These are phyloP conservation scores for Mycosarcoma mackinlayi DNA, from an alignment of 1,284 basidiomycete genomes.

Conservation along the genomic window DNA sequence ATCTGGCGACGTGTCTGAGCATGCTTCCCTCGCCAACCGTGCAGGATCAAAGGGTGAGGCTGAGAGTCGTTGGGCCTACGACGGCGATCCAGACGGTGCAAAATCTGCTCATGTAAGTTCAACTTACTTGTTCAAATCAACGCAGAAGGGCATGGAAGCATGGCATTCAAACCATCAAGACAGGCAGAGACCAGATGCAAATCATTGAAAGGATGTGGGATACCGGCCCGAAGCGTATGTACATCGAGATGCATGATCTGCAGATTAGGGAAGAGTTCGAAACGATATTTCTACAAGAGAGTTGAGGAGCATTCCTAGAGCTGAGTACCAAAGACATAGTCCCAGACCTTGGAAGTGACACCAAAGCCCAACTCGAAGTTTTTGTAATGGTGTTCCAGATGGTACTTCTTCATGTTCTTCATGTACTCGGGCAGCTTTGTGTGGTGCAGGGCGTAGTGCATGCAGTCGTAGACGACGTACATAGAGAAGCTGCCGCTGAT, in stretches of 20 bases:
- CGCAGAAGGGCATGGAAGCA: too few relatives aligned
- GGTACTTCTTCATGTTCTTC: slow-evolving; percentile 93
- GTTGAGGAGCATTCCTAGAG: slow-evolving; percentile 23
- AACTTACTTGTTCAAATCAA: too few relatives aligned
- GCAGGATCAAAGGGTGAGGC: neutral
- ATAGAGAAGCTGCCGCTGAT: slow-evolving; percentile 91
- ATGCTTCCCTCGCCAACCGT: slow-evolving; percentile 24
- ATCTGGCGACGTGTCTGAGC: slow-evolving; percentile 27
- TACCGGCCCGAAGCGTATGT: neutral
- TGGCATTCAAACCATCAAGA: too few relatives aligned
- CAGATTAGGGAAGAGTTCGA: neutral
- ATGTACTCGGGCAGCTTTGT: slow-evolving; percentile 81
- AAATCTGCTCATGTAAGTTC: slow-evolving; percentile 11
- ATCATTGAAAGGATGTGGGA: neutral
- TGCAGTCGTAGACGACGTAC: slow-evolving; percentile 75
- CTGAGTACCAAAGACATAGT: slow-evolving; percentile 85
- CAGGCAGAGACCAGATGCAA: too few relatives aligned
- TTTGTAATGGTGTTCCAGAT: slow-evolving; percentile 91
- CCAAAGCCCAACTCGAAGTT: slow-evolving; percentile 98
- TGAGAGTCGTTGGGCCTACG: slow-evolving; percentile 29
- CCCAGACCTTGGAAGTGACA: slow-evolving; percentile 95
- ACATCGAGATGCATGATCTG: neutral
- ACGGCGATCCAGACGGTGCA: slow-evolving; percentile 28
- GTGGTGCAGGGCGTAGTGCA: slow-evolving; percentile 69
- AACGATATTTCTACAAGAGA: neutral